Evolutionary conservation across 306 rosid genomes (phyloP).

Genomic region (Amphicarpaea edgeworthii): DNA sequence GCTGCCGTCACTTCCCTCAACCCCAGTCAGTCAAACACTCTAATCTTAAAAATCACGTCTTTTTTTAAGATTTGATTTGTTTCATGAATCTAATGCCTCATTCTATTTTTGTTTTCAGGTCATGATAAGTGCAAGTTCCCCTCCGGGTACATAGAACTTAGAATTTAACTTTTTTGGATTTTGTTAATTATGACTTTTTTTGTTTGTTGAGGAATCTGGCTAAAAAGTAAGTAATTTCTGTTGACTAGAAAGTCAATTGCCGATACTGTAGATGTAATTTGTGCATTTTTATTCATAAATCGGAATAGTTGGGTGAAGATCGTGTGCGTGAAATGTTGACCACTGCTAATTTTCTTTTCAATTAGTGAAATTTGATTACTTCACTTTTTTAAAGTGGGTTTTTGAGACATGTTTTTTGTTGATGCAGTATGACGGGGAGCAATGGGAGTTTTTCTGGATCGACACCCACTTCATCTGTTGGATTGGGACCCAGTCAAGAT

Average conservation of each 20-base stretch:
- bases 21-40: slow-evolving; percentile 65
- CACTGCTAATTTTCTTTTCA: not conserved
- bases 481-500: slow-evolving; percentile 64
- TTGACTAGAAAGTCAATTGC: not conserved
- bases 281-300: not conserved
- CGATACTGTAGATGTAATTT: not conserved
- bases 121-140: slow-evolving; percentile 75
- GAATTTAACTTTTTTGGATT: not conserved
- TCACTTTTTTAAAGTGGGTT: not conserved
- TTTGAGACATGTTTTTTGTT: not conserved
- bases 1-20: slow-evolving; percentile 84
- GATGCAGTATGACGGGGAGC: slow-evolving; percentile 64
- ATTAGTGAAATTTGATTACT: not conserved
- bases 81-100: not conserved
- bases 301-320: not conserved
- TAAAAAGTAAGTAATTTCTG: not conserved
- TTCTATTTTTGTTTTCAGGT: slow-evolving; percentile 60
- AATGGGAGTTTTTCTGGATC: slow-evolving; percentile 65
- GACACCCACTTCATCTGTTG: slow-evolving; percentile 52
- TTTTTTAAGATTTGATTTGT: slow-evolving; percentile 1
- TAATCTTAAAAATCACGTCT: not conserved
- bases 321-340: not conserved
- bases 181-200: not conserved
- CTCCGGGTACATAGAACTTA: slow-evolving; percentile 69
- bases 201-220: not conserved